phyloP scores from a whole-genome alignment of 78 protist species.

The Trichosphaerium sp. region DNA sequence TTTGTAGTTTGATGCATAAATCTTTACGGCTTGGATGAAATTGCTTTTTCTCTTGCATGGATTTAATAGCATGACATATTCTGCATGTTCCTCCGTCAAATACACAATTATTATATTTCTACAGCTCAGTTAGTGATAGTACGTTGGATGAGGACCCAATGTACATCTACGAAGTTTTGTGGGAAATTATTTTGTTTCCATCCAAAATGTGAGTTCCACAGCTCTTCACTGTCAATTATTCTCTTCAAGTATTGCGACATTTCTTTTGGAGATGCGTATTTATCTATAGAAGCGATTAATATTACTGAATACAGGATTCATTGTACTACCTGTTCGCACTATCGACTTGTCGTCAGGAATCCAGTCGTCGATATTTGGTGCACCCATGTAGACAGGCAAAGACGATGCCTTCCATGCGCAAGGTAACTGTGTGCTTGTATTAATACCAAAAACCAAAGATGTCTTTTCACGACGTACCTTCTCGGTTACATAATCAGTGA shows the following conservation, averaged over 20 bases:
- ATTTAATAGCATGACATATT: too few species aligned
- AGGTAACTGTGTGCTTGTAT: slow-evolving; percentile 5
- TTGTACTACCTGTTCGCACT: not conserved
- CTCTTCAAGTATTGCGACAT: not conserved
- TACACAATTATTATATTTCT: too few species aligned
- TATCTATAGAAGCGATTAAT: too few species aligned
- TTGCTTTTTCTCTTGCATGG: too few species aligned
- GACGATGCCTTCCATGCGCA: not conserved
- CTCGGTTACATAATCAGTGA: slow-evolving; percentile 22
- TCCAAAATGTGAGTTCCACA: not conserved
- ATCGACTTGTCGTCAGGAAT: slow-evolving; percentile 13
- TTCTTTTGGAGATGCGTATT: slow-evolving; percentile 7
- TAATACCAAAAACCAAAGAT: not conserved
- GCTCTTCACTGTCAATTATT: not conserved
- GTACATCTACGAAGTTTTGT: not conserved
- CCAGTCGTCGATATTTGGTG: slow-evolving; percentile 14
- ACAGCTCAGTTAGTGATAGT: too few species aligned
- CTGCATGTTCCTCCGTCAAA: too few species aligned
- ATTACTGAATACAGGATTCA: too few species aligned
- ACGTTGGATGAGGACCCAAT: too few species aligned
- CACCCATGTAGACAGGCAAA: slow-evolving; percentile 23
- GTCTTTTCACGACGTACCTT: too few species aligned
- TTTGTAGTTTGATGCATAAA: too few species aligned
- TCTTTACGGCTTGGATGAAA: too few species aligned
- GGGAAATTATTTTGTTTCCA: slow-evolving; percentile 5